Conservation (phyloP, 495 filamentous ascomycete species). For the Platismatia glauca region DNA sequence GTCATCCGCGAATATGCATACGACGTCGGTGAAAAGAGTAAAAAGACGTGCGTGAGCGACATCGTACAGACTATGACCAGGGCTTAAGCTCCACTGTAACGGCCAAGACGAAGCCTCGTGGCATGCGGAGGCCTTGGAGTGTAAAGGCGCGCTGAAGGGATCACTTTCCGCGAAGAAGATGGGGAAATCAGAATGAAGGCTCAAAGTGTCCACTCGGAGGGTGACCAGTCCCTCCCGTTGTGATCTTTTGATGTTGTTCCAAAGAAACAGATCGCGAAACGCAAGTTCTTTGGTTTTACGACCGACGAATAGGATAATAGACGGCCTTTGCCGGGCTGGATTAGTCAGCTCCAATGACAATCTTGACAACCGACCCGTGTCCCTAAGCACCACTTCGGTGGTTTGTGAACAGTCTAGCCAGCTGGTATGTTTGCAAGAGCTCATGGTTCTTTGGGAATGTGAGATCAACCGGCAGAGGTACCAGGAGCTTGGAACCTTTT, state of each 20-base stretch:
- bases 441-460: background rate
- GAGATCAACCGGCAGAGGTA: background rate
- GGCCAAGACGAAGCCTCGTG: conserved; percentile 17
- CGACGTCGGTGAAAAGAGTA: conserved; percentile 26
- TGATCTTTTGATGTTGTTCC: conserved; percentile 21
- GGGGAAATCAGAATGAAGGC: conserved; percentile 17
- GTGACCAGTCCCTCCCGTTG: conserved; percentile 17
- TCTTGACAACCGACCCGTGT: conserved; percentile 19
- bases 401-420: conserved; percentile 22
- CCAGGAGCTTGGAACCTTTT: background rate
- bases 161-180: conserved; percentile 26
- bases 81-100: conserved; percentile 10
- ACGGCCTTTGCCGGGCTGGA: conserved; percentile 21
- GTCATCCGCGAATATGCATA: conserved; percentile 31
- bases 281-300: conserved; percentile 23
- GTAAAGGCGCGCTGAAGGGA: conserved; percentile 12
- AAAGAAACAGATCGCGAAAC: conserved; percentile 21
- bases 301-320: conserved; percentile 25
- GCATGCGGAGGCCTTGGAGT: conserved; percentile 7
- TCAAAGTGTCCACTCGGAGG: conserved; percentile 22
- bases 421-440: conserved; percentile 20
- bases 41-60: conserved; percentile 26
- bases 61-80: conserved; percentile 13
- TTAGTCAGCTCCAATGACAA: conserved; percentile 23
- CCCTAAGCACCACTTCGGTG: conserved; percentile 19